A percentile compares a stretch with the other conserved stretches of the same genome.
phyloP scores from a whole-genome alignment of 2,329 filamentous ascomycete species.

The Aspergillus sp. region DNA sequence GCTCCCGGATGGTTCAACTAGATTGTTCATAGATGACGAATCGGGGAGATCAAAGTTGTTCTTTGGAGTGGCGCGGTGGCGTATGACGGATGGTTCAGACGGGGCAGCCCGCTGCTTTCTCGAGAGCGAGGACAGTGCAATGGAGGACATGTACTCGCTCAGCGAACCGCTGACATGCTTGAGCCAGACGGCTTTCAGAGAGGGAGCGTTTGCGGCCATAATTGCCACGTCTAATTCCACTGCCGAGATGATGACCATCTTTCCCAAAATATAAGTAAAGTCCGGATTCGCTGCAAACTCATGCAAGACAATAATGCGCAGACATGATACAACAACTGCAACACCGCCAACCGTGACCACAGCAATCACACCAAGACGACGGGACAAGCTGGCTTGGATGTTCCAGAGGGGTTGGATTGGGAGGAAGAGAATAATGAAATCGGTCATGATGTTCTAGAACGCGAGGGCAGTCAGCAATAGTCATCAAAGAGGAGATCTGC shows the following conservation, averaged over 20 bases:
- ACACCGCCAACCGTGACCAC: slow-evolving; percentile 12
- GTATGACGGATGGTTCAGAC: neutral
- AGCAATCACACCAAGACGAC: slow-evolving; percentile 10
- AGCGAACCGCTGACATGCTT: slow-evolving; percentile 6
- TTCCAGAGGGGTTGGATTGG: slow-evolving; percentile 12
- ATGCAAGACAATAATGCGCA: slow-evolving; percentile 14
- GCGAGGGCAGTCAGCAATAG: too few relatives aligned
- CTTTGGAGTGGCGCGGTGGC: neutral
- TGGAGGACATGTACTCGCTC: neutral
- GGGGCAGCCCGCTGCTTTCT: neutral
- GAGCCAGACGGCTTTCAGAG: slow-evolving; percentile 6
- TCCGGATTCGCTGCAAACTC: slow-evolving; percentile 8
- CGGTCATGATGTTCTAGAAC: slow-evolving; percentile 12
- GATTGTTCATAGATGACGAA: neutral
- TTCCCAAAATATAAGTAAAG: slow-evolving; percentile 11
- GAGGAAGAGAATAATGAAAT: slow-evolving; percentile 6
- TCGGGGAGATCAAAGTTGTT: neutral
- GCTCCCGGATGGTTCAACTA: neutral
- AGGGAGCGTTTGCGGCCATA: slow-evolving; percentile 13
- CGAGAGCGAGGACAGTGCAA: neutral
- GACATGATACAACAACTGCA: slow-evolving; percentile 12
- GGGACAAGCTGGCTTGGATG: slow-evolving; percentile 7
- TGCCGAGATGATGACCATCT: slow-evolving; percentile 11
- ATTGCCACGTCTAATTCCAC: slow-evolving; percentile 10
- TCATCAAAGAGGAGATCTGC: too few relatives aligned